Percentiles rank a stretch among this genome's conserved stretches.
Evolutionary conservation across 2,329 filamentous ascomycete species (phyloP).

Genomic region (Penicillium occitanis): DNA sequence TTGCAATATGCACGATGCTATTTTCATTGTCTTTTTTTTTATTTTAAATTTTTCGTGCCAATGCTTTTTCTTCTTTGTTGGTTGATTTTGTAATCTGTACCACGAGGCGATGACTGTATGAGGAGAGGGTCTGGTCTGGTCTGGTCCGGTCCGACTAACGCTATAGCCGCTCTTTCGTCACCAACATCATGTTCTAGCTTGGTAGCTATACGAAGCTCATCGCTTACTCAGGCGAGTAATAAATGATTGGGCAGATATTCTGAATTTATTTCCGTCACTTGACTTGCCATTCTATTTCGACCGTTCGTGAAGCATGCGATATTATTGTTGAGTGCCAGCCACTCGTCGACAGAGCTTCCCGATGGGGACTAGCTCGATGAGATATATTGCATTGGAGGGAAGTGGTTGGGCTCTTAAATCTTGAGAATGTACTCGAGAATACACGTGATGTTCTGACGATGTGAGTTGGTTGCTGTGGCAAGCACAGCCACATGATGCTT

Average conservation of each 20-base stretch:
- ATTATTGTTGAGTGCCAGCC: not conserved
- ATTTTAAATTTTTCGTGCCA: not conserved
- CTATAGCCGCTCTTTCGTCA: not conserved
- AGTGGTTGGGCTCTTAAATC: not conserved
- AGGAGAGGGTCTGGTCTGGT: not conserved
- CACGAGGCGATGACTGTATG: not conserved
- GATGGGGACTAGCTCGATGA: not conserved
- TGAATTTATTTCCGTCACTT: slow-evolving; percentile 7
- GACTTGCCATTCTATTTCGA: slow-evolving; percentile 1
- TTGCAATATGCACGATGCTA: slow-evolving; percentile 6
- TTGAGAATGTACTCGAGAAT: not conserved
- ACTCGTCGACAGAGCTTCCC: not conserved
- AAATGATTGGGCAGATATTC: slow-evolving; percentile 2
- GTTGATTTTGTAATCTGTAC: not conserved
- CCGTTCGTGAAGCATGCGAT: not conserved
- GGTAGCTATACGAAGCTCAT: not conserved
- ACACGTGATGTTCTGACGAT: not conserved
- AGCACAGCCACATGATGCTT: slow-evolving; percentile 7
- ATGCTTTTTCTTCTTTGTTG: not conserved
- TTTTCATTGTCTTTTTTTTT: not conserved
- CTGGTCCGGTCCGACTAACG: not conserved
- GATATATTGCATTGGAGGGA: not conserved
- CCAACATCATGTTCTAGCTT: not conserved
- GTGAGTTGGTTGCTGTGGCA: not conserved
- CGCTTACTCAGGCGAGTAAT: not conserved